Percentiles rank a stretch among this genome's conserved stretches.
Evolutionary conservation across 108 stramenopile species (phyloP).

Genomic region (Licmophora abbreviata): DNA sequence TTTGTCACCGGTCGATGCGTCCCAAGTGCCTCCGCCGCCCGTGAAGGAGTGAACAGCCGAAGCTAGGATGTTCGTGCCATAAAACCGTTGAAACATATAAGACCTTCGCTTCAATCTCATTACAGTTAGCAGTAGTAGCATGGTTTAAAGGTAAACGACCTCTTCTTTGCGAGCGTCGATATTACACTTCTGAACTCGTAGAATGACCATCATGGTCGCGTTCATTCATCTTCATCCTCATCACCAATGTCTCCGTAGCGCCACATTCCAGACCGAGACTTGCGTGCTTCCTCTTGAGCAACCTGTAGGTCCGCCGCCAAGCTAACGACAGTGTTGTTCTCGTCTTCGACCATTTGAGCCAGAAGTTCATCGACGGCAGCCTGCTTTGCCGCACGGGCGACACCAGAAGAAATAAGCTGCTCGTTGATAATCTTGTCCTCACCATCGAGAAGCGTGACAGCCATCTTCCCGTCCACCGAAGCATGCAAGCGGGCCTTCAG

Average conservation of each 20-base stretch:
- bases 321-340: constrained; percentile 38
- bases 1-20: constrained; percentile 65
- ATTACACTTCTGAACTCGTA: too few species aligned
- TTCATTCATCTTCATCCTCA: constrained; percentile 69
- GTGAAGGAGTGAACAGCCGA: too few species aligned
- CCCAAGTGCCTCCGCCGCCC: constrained; percentile 25
- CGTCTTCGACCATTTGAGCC: constrained; percentile 44
- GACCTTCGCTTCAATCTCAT: too few species aligned
- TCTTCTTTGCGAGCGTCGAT: too few species aligned
- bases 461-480: constrained; percentile 56
- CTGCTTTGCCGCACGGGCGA: constrained; percentile 63
- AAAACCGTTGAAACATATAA: too few species aligned
- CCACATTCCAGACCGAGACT: constrained; percentile 81
- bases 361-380: constrained; percentile 34
- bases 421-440: constrained; percentile 65
- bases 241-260: constrained; percentile 87
- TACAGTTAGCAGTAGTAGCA: too few species aligned
- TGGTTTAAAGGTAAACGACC: too few species aligned
- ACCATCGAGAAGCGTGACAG: constrained; percentile 42
- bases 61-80: too few species aligned
- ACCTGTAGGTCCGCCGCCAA: constrained; percentile 51
- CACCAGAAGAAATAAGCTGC: constrained; percentile 51
- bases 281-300: constrained; percentile 66
- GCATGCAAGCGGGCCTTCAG: constrained; percentile 52
- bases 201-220: too few species aligned